Evolutionary conservation across 2,329 filamentous ascomycete species (phyloP).

Genomic region (Neofusicoccum ribis): DNA sequence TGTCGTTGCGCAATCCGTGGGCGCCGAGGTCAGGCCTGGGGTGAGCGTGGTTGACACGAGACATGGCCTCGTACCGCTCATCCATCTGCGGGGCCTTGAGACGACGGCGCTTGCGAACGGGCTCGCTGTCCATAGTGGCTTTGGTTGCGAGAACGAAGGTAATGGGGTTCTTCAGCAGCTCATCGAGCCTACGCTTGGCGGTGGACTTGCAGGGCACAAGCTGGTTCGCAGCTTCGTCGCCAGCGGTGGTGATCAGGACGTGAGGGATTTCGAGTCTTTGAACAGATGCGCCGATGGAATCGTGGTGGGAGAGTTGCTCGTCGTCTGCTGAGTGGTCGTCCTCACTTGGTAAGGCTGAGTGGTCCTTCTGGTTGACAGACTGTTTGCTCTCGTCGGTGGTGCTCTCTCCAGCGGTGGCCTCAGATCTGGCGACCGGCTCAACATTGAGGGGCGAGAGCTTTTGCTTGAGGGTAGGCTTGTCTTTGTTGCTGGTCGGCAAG

Average conservation of each 20-base stretch:
- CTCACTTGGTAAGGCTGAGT: background rate
- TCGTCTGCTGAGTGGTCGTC: background rate
- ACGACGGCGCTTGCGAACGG: background rate
- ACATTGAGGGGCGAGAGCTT: background rate
- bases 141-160: background rate
- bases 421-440: background rate
- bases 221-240: background rate
- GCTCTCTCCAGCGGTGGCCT: too few relatives aligned
- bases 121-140: background rate
- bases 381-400: too few relatives aligned
- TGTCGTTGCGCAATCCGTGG: conserved; percentile 23
- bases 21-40: background rate
- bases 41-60: background rate
- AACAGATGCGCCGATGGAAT: background rate
- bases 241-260: background rate
- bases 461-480: background rate
- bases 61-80: background rate
- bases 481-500: background rate
- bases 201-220: background rate
- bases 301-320: background rate
- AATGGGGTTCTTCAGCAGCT: background rate
- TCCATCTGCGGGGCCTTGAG: background rate
- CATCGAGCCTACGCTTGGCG: conserved; percentile 4
- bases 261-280: background rate
- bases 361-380: background rate